phyloP scores from a whole-genome alignment of 2,329 filamentous ascomycete genomes.

The Sclerotinia minor region DNA sequence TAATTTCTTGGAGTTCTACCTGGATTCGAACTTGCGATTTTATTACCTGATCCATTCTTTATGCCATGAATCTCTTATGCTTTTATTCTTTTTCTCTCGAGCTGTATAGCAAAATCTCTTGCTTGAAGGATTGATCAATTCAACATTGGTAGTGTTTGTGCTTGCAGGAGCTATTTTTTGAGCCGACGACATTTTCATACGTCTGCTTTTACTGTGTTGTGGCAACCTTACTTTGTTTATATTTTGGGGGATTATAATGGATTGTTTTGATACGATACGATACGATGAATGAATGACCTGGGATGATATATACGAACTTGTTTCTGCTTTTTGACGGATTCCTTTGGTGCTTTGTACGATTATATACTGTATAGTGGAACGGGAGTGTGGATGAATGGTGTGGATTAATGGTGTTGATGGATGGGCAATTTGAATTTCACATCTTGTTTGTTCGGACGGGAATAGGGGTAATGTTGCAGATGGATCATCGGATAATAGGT shows the following conservation, averaged over 20 bases:
- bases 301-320: not conserved
- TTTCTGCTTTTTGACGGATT: conserved; percentile 4
- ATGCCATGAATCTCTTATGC: not conserved
- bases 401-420: not conserved
- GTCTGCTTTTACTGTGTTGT: not conserved
- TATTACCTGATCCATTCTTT: not conserved
- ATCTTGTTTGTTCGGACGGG: not conserved
- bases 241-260: conserved; percentile 4
- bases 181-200: not conserved
- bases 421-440: not conserved
- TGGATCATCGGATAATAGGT: not conserved
- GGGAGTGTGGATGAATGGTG: not conserved
- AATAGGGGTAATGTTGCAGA: not conserved
- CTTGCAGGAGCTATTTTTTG: not conserved
- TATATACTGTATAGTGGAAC: not conserved
- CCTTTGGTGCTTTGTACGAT: not conserved
- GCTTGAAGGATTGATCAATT: not conserved
- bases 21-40: not conserved
- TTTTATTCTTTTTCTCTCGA: not conserved
- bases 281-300: not conserved
- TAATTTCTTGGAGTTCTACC: not conserved
- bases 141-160: not conserved
- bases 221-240: not conserved
- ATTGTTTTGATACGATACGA: not conserved
- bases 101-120: not conserved